A percentile compares a stretch with the other conserved stretches of the same genome.
phyloP scores from a whole-genome alignment of 768 basidiomycete species.

The Astraeus odoratus region DNA sequence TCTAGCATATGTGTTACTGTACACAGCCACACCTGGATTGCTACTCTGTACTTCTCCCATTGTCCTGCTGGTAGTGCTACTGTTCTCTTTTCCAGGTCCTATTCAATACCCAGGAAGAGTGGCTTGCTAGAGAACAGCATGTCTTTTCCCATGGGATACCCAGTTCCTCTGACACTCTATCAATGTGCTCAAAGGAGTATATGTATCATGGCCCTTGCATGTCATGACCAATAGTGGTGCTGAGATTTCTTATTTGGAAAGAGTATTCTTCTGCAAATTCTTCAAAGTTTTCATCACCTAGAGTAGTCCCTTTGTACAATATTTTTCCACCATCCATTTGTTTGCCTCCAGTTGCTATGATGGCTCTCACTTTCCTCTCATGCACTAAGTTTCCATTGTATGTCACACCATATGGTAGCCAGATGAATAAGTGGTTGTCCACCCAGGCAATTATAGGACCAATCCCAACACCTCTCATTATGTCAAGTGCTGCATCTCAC shows the following conservation, averaged over 20 bases:
- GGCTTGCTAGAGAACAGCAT: constrained; percentile 12
- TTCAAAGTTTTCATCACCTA: constrained; percentile 11
- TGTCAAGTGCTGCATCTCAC: constrained; percentile 1
- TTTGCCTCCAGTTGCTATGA: constrained; percentile 4
- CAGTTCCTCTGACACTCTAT: constrained; percentile 6
- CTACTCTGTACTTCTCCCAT: neutral
- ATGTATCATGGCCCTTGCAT: too few relatives aligned
- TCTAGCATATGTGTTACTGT: too few relatives aligned
- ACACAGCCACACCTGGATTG: constrained; percentile 5
- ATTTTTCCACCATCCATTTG: constrained; percentile 4
- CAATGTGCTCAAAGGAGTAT: constrained; percentile 5
- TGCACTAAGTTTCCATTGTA: constrained; percentile 6
- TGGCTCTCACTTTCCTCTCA: neutral
- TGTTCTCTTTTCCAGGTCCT: constrained; percentile 17
- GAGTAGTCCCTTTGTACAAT: constrained; percentile 21
- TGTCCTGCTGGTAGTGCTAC: too few relatives aligned
- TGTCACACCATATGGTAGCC: neutral
- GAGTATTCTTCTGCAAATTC: constrained; percentile 30
- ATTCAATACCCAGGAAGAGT: constrained; percentile 26
- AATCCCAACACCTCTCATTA: neutral
- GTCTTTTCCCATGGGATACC: constrained; percentile 4
- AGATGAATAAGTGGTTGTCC: constrained; percentile 1
- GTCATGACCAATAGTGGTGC: constrained; percentile 2
- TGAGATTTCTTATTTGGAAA: constrained; percentile 5
- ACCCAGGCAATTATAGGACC: neutral